A percentile compares a stretch with the other conserved stretches of the same genome.
These are phyloP conservation scores for Nicotiana tabacum DNA, from an alignment of 257 asterid species.

Conservation along the genomic window DNA sequence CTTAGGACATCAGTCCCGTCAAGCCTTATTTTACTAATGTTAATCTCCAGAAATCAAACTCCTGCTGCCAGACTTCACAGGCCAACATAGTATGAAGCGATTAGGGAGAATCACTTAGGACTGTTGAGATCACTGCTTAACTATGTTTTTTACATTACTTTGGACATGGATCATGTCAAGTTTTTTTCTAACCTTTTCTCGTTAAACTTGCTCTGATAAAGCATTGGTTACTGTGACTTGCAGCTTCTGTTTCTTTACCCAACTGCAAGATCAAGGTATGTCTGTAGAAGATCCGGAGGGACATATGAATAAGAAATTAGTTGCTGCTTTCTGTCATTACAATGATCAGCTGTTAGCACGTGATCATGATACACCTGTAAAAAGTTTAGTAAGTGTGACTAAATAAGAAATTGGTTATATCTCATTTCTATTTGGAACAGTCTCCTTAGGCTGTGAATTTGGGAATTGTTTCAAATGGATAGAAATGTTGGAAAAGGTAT, in stretches of 20 bases:
- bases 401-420: not conserved
- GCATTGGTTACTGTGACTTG: not conserved
- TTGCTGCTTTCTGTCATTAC: not conserved
- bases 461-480: constrained; percentile 38
- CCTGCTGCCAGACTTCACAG: not conserved
- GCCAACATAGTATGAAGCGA: not conserved
- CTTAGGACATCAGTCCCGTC: not conserved
- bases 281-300: not conserved
- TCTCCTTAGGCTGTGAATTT: not conserved
- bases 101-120: not conserved
- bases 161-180: not conserved
- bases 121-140: not conserved
- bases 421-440: not conserved
- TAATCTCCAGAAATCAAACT: not conserved
- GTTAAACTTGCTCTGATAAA: not conserved
- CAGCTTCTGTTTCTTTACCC: constrained; percentile 3
- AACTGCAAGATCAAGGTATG: not conserved
- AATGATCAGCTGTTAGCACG: not conserved
- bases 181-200: not conserved
- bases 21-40: not conserved
- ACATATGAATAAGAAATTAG: not conserved
- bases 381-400: not conserved
- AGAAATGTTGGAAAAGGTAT: constrained; percentile 41
- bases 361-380: not conserved
- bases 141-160: not conserved